A percentile compares a stretch with the other conserved stretches of the same genome.
Conservation (phyloP, 1,139 yeast genomes). For the Hansenula lynferdii region DNA sequence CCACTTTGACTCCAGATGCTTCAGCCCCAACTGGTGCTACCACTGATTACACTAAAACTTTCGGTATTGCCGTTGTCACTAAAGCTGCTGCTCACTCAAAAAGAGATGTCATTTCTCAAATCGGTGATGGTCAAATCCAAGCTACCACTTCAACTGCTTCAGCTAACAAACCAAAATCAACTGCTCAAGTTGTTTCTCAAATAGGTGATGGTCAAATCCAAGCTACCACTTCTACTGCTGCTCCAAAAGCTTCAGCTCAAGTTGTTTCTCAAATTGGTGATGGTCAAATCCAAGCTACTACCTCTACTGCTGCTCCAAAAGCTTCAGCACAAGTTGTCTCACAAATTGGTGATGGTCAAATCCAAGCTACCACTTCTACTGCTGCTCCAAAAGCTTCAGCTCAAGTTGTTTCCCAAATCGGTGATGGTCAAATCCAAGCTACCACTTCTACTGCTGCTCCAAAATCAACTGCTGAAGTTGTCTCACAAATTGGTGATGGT, state of each 20-base stretch:
- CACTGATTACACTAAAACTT: constrained; percentile 54
- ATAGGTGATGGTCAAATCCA: constrained; percentile 27
- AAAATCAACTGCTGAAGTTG: no score
- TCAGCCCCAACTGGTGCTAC: constrained; percentile 50
- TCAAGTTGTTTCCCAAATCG: no score
- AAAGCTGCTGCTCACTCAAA: constrained; percentile 28
- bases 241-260: constrained; percentile 7
- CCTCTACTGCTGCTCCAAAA: constrained; percentile 22
- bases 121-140: constrained; percentile 27
- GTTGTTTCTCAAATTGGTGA: constrained; percentile 28
- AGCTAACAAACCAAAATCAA: constrained; percentile 13
- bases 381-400: no score
- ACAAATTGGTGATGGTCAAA: constrained; percentile 16
- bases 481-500: no score
- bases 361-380: no score
- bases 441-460: no score
- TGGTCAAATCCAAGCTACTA: constrained; percentile 24
- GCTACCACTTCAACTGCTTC: constrained; percentile 11
- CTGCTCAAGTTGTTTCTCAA: constrained; percentile 20
- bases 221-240: constrained; percentile 12
- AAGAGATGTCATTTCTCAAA: constrained; percentile 43
- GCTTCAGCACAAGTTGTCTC: no score
- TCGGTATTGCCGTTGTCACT: constrained; percentile 64
- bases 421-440: no score
- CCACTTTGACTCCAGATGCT: constrained; percentile 62